A percentile compares a stretch with the other conserved stretches of the same genome.
phyloP scores from a whole-genome alignment of 768 basidiomycete genomes.

The Albatrellus ellisii region DNA sequence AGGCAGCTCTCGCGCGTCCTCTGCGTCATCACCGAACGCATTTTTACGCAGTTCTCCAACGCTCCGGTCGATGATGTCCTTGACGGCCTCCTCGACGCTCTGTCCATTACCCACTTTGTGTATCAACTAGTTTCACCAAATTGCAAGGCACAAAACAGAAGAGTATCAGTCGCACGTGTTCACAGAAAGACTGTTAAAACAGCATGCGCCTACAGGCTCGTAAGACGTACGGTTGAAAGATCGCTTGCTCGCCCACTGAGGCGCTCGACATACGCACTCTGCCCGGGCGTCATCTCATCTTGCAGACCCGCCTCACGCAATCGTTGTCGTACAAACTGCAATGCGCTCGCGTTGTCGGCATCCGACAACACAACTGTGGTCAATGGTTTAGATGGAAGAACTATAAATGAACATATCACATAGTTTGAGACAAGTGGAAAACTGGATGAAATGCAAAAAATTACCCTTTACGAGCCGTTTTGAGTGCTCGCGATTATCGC shows the following conservation, averaged over 20 bases:
- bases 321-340: constrained; percentile 74
- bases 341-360: constrained; percentile 67
- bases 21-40: constrained; percentile 85
- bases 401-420: constrained; percentile 23
- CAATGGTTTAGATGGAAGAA: constrained; percentile 75
- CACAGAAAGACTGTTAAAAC: too few species aligned
- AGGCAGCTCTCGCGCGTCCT: constrained; percentile 69
- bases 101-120: constrained; percentile 74
- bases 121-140: constrained; percentile 39
- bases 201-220: background rate
- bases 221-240: constrained; percentile 56
- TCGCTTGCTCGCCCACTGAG: constrained; percentile 90
- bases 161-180: too few species aligned
- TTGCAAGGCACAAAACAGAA: background rate
- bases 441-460: background rate
- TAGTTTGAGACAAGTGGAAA: background rate
- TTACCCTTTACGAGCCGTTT: constrained; percentile 75
- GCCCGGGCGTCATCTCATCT: constrained; percentile 38
- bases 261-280: constrained; percentile 47
- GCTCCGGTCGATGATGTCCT: constrained; percentile 75
- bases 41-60: constrained; percentile 80
- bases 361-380: constrained; percentile 71
- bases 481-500: constrained; percentile 80
- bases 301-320: constrained; percentile 44
- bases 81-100: constrained; percentile 66